Evolutionary conservation across 2,329 filamentous ascomycete genomes (phyloP).

Genomic region (Lachnellula suecica): DNA sequence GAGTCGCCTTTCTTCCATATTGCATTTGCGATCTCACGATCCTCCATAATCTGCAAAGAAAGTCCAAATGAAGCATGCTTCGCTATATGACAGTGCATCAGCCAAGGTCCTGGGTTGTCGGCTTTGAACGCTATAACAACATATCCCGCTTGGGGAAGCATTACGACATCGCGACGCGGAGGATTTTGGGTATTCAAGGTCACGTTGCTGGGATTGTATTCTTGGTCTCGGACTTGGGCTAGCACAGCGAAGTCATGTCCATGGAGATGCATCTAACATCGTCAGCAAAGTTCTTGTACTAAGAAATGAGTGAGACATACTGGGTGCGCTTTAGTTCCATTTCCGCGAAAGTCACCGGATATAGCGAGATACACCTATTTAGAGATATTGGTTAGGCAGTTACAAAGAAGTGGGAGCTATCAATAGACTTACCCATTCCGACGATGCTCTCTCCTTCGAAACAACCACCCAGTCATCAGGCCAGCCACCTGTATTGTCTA

Average conservation of each 20-base stretch:
- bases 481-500: background rate
- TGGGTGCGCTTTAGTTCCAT: too few species aligned
- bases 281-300: too few species aligned
- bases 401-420: background rate
- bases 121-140: conserved; percentile 19
- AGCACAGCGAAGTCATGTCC: conserved; percentile 7
- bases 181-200: too few species aligned
- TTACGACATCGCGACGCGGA: conserved; percentile 48
- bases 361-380: background rate
- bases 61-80: conserved; percentile 54
- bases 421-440: background rate
- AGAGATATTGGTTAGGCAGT: background rate
- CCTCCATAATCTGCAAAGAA: conserved; percentile 47
- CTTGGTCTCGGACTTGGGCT: too few species aligned
- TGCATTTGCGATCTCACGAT: conserved; percentile 28
- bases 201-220: too few species aligned
- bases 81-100: conserved; percentile 31
- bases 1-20: too few species aligned
- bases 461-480: too few species aligned
- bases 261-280: conserved; percentile 8
- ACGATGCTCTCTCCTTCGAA: too few species aligned
- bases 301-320: background rate
- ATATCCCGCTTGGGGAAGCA: conserved; percentile 33
- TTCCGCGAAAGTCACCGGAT: too few species aligned
- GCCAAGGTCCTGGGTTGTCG: conserved; percentile 38